phyloP scores from a whole-genome alignment of 108 stramenopile genomes.

The Poteriospumella lacustris region DNA sequence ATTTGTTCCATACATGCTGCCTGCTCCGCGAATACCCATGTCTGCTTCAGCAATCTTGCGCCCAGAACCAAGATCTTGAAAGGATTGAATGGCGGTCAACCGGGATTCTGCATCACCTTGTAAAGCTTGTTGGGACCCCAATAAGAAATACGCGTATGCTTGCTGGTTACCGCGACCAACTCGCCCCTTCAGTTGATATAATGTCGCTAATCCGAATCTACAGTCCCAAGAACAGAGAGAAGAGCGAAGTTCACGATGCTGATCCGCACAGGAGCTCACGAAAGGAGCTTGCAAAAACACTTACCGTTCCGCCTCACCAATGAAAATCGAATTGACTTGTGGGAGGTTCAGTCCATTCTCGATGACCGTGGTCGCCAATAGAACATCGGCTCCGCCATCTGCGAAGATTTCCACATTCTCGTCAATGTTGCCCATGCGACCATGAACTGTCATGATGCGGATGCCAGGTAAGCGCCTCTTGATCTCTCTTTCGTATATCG shows the following conservation, averaged over 20 bases:
- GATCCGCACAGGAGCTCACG: background rate
- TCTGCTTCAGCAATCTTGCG: conserved; percentile 85
- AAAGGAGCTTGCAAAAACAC: background rate
- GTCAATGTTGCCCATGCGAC: conserved; percentile 57
- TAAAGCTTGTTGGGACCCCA: conserved; percentile 6
- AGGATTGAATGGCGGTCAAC: conserved; percentile 73
- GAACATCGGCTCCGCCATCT: conserved; percentile 57
- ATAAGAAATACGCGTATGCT: conserved; percentile 79
- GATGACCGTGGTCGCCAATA: conserved; percentile 90
- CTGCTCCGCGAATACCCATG: conserved; percentile 88
- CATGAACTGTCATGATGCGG: conserved; percentile 74
- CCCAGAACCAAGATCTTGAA: conserved; percentile 75
- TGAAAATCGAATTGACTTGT: conserved; percentile 82
- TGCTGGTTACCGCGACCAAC: conserved; percentile 81
- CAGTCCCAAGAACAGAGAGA: conserved; percentile 41
- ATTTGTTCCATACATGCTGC: conserved; percentile 76
- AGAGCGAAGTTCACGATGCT: background rate
- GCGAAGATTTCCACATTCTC: conserved; percentile 49
- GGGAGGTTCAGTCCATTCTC: conserved; percentile 97
- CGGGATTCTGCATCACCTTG: conserved; percentile 53
- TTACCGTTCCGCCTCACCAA: conserved; percentile 50
- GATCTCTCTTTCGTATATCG: conserved; percentile 39
- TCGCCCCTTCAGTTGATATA: conserved; percentile 87
- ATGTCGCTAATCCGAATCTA: conserved; percentile 80
- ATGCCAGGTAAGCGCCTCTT: conserved; percentile 62